Evolutionary conservation across 768 basidiomycete species (phyloP).

Genomic region (Collybia sordida): DNA sequence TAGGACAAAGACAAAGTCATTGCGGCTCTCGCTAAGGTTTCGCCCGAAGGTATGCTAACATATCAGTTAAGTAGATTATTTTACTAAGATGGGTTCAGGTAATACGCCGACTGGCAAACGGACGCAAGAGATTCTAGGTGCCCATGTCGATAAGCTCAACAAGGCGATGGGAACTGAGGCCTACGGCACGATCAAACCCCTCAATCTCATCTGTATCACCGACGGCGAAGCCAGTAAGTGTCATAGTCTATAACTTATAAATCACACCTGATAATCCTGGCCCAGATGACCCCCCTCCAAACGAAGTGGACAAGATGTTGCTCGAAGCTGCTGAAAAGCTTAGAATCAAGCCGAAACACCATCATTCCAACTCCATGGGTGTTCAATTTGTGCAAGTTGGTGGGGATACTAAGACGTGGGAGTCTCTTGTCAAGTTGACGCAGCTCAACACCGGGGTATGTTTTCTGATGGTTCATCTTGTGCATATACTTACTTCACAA

Average conservation of each 20-base stretch:
- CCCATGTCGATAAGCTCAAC: constrained; percentile 2
- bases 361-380: constrained; percentile 9
- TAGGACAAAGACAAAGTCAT: constrained; percentile 6
- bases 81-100: not conserved
- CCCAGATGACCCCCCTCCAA: constrained; percentile 1
- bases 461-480: not conserved
- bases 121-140: not conserved
- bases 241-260: no score
- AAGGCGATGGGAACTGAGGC: constrained; percentile 1
- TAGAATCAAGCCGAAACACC: not conserved
- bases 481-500: not conserved
- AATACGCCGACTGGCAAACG: constrained; percentile 3
- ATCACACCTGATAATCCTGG: not conserved
- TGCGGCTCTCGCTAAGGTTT: not conserved
- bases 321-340: not conserved
- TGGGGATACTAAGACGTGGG: not conserved
- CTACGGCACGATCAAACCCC: constrained; percentile 6
- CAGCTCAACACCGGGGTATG: constrained; percentile 6
- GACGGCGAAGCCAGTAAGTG: constrained; percentile 8
- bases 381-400: constrained; percentile 10
- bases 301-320: constrained; percentile 3
- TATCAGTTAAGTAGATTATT: not conserved
- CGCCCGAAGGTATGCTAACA: not conserved
- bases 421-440: not conserved
- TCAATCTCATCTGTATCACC: constrained; percentile 10